Evolutionary conservation across 2,329 filamentous ascomycete genomes (phyloP).

Genomic region (Trichoderma arundinaceum): DNA sequence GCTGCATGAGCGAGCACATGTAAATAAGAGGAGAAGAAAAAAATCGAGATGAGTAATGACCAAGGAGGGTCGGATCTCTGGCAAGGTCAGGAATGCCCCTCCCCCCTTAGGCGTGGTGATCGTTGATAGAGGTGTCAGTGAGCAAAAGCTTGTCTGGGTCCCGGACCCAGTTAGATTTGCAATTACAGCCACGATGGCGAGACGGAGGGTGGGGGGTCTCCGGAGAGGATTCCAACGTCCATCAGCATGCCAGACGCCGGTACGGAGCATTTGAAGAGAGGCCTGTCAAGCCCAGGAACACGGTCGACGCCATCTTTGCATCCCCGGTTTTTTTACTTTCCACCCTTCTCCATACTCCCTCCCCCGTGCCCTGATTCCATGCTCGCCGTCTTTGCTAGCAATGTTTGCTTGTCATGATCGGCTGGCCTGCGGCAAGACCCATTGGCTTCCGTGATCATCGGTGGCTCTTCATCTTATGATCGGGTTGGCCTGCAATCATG

Average conservation of each 20-base stretch:
- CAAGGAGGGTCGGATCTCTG: conserved; percentile 14
- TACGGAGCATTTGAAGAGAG: not conserved
- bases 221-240: conserved; percentile 27
- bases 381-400: conserved; percentile 1
- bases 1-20: conserved; percentile 16
- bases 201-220: conserved; percentile 28
- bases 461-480: conserved; percentile 11
- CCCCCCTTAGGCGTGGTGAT: conserved; percentile 24
- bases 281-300: conserved; percentile 25
- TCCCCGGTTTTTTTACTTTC: conserved; percentile 27
- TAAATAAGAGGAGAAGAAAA: conserved; percentile 21
- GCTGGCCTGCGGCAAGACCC: conserved; percentile 12
- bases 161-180: conserved; percentile 30
- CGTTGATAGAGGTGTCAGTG: conserved; percentile 26
- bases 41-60: conserved; percentile 24
- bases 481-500: not conserved
- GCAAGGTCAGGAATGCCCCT: conserved; percentile 18
- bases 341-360: conserved; percentile 14
- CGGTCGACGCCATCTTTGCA: conserved; percentile 10
- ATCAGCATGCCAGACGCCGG: conserved; percentile 26
- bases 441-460: conserved; percentile 26
- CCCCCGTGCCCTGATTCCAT: conserved; percentile 1
- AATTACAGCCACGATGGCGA: conserved; percentile 32
- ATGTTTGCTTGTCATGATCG: conserved; percentile 13
- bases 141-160: conserved; percentile 30